Evolutionary conservation across 768 basidiomycete genomes (phyloP), one percentile per base, ranked within the genome.

Genomic region (Sporobolomyces phaffii): DNA sequence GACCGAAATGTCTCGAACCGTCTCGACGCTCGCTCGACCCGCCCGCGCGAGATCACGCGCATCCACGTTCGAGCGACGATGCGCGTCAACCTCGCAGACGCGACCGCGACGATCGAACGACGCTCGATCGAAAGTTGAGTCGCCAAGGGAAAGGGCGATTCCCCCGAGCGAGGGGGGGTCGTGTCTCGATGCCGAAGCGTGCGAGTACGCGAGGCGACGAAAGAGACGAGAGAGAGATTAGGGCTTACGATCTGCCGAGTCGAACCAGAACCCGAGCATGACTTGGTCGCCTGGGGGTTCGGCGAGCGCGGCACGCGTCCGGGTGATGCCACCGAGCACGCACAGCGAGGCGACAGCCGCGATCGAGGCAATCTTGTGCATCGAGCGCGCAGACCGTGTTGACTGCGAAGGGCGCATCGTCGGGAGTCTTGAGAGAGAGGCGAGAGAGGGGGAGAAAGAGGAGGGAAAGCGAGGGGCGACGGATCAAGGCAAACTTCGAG

Each of bases 181-280:
- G 44, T 11, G 20, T 38, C 38, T 9, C 9, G 38, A 38, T 20
- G 22, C 10, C 10, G 20, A 10, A 20, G 22, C 44, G 44, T 20
- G 11, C 11, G 44, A 22, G 44, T 9, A 20, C 18, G 20, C 10
- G 44, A 45, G 11, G 44, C 18, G n/a, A 24, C 44, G 11, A 24
- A 38, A 26, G 40, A 52, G 57, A 20, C 28, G 48, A 26, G 38
- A 40, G 57, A 38, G 36, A 43, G 38, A 38, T 9, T 17, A 17
- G 17, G 38, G 14, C 73, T 29, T 58, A 70, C 72, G 61, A 34
- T 53, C 44, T 14, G 60, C 51, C 10, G 74, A 66, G 43, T 75
- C 71, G 53, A 73, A 62, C 74, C 74, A 75, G 38, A 68, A 65
- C 5, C 74, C 74, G 40, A 74, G 66, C 49, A 74, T 33, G 60